Conservation (phyloP, 2,329 filamentous ascomycete genomes). For the Cordyceps javanica region DNA sequence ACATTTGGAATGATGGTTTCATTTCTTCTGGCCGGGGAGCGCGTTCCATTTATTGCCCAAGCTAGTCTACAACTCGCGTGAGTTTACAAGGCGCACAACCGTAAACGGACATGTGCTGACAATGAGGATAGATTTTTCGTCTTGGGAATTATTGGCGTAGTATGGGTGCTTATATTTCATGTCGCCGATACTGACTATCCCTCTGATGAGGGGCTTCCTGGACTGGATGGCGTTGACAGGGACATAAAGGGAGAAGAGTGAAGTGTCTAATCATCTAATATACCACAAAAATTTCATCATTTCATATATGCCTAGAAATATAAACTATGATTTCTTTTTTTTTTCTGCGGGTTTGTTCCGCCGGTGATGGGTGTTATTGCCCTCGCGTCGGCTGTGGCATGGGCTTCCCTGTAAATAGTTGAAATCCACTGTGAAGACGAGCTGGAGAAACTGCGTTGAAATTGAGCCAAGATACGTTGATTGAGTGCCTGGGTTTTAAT, state of each 20-base stretch:
- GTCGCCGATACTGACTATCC: conserved; percentile 6
- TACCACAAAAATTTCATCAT: not conserved
- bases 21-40: conserved; percentile 3
- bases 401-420: no score
- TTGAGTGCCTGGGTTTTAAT: no score
- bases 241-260: not conserved
- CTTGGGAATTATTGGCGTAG: conserved; percentile 1
- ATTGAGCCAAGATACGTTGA: no score
- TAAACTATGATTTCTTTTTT: no score
- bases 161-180: conserved; percentile 7
- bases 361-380: no score
- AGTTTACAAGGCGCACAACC: not conserved
- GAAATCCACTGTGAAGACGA: no score
- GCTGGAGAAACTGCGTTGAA: no score
- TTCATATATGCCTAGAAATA: no score
- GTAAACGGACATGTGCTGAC: not conserved
- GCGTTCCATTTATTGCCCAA: not conserved
- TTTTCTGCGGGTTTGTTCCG: no score
- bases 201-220: not conserved
- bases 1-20: conserved; percentile 10
- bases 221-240: not conserved
- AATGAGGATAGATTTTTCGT: not conserved
- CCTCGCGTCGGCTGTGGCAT: no score
- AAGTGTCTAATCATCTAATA: not conserved
- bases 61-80: conserved; percentile 3